Base-by-base conservation (phyloP, 2,329 filamentous ascomycete genomes). In the Trichophyton mentagrophytes region DNA sequence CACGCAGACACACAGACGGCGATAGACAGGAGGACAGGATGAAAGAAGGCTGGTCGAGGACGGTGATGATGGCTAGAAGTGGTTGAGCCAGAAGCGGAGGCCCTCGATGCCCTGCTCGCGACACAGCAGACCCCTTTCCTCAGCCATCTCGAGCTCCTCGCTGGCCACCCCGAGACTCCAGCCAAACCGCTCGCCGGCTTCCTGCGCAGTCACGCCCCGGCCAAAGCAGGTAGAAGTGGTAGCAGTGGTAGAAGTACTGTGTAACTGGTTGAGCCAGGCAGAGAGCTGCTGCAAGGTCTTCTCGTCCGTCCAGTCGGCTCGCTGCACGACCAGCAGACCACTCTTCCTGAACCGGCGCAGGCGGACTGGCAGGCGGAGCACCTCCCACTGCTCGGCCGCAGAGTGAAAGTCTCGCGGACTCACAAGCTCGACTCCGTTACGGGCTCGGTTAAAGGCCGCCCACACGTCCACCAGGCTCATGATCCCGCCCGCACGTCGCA, bases 121-220 rank as follows among this genome's bases (percentile, higher is more conserved):
- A 71, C 92, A 97, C 20, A 99, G 72, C 2, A 85, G 84, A 0
- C 93, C 93, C 61, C 82, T 84, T 71, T 97, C 92, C 73, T 99
- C 93, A 0, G 91, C 91, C 92, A 99, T 96, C 71, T 96, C 89
- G 11, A 99, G 79, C 75, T 99, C 93, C 72, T 97, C 93, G 62
- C 87, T 88, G 1, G 93, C 93, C 22, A 99, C 92, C 7, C 93
- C 93, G 6, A 99, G 87, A 71, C 93, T 97, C 93, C 93, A 99
- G 4, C 91, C 89, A 73, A 99, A 99, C 57, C 84, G 80, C 72
- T 95, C 89, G 0, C 93, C 93, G 0, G 85, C 84, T 69, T 97
- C 91, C 69, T 93, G 89, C 1, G 90, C 90, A 13, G 90, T 96
- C 30, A 97, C 85, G 8, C 93, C 90, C 61, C 86, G 82, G 0